Evolutionary conservation across 2,329 filamentous ascomycete species (phyloP), one percentile per base, ranked within the genome.

Genomic region (Huntiella moniliformis): DNA sequence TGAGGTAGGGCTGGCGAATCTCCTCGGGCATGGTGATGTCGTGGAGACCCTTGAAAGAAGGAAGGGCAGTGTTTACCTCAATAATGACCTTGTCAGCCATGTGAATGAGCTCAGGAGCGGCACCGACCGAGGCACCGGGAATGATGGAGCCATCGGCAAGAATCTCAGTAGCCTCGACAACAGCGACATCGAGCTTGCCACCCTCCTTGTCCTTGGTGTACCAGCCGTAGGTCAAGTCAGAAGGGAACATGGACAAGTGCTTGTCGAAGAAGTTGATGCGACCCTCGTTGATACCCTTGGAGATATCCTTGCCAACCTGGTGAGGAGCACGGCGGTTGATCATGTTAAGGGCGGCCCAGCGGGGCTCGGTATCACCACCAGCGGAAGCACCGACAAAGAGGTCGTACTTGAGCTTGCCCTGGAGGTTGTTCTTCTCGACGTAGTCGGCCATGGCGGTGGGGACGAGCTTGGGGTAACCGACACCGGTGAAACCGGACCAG

Each of bases 1-100:
- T 78, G 18, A 91, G 68, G 63, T 88, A 91, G 1, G 85, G 85
- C 66, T 91, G 92, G 54, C 84, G 71, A 53, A 70, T 64, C 2
- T 85, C 85, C 53, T 91, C 81, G n/a, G 80, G 84, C 71, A 87
- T 80, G 51, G 82, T 86, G 59, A 93, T 92, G 56, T 93, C 86
- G 67, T 93, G 85, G 13, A 93, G 72, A 44, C 84, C 86, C 60
- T 91, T 80, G 56, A 93, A 87, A 38, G 76, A 84, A 4, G 85
- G 85, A 43, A 82, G 74, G 1, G 84, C 68, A 0, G 86, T 93
- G 67, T 93, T 93, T 63, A 93, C 81, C 65, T 93, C 85, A 57
- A 93, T 83, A 57, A 93, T 85, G 63, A 93, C 75, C 67, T 93
- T 93, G 60, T 93, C 83, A 44, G 85, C 83, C 74, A 92, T 84